These are phyloP conservation scores for Pythium plurisporium DNA, from an alignment of 352 stramenopile genomes.

Conservation along the genomic window DNA sequence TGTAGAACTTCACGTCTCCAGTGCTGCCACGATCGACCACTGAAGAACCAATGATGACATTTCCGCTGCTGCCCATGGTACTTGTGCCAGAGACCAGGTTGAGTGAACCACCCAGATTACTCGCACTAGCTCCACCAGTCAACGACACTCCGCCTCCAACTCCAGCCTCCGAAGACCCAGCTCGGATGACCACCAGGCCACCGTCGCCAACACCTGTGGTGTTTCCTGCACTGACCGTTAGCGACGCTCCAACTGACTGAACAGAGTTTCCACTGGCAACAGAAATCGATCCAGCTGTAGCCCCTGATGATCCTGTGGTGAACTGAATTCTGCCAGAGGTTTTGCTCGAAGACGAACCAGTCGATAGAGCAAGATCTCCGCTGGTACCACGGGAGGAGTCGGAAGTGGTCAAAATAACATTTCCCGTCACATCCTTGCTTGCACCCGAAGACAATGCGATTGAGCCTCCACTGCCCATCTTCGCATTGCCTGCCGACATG, in stretches of 20 bases:
- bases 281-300: conserved; percentile 5
- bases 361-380: conserved; percentile 1
- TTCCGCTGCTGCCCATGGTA: background rate
- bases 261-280: conserved; percentile 6
- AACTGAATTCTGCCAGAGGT: background rate
- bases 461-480: conserved; percentile 1
- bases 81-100: conserved; percentile 25
- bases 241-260: background rate
- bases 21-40: background rate
- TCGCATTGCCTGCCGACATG: conserved; percentile 12
- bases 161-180: conserved; percentile 19
- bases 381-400: background rate
- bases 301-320: conserved; percentile 6
- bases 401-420: background rate
- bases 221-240: background rate
- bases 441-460: conserved; percentile 7
- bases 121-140: conserved; percentile 22
- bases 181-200: conserved; percentile 27
- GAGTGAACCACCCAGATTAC: conserved; percentile 29
- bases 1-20: conserved; percentile 1
- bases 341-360: conserved; percentile 1
- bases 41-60: background rate
- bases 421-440: background rate
- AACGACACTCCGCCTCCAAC: conserved; percentile 26
- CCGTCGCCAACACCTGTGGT: conserved; percentile 14